Evolutionary conservation across 768 basidiomycete genomes (phyloP), one percentile per base, ranked within the genome.

Genomic region (Cystofilobasidium macerans): DNA sequence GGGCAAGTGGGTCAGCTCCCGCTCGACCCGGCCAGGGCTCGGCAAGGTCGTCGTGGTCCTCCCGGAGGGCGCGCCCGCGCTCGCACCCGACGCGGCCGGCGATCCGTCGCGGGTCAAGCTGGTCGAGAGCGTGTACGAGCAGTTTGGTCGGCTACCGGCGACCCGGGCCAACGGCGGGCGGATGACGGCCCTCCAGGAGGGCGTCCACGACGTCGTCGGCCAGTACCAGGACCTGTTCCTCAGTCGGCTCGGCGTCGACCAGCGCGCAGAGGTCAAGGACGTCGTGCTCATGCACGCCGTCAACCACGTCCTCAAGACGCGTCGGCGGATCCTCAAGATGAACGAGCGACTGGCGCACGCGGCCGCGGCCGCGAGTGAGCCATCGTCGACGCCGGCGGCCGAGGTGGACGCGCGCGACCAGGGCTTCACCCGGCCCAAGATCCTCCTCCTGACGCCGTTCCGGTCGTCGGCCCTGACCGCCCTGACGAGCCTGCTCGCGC

Each of bases 341-440:
- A 98, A 97, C 72, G 90, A 94, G 69, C 87, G 87, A 45, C 80
- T 97, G n/a, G 81, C 87, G 0, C 82, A 85, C 69, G 83, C 85
- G 13, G 76, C 81, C 13, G 86, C 88, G 75, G 61, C 61, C 26
- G 36, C 53, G 57, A 36, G 88, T 18, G 72, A 77, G 18, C 24
- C 57, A 14, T 28, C 51, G 20, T 51, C 61, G 3, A 51, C 64
- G 22, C 42, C 67, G 0, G 28, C 57, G 22, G 36, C 33, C 33
- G 36, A 36, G 7, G 12, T 43, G 3, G 67, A 68, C 18, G 71
- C 74, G 45, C 89, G 89, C 77, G 95, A 99, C 73, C 95, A 98
- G 81, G 94, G 94, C 32, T 98, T 97, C 77, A 95, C 93, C 9
- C 87, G 95, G 7, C 94, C 95, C 13, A 92, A 94, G 24, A 80